These are phyloP conservation scores for Epithemia pelagica DNA, from an alignment of 108 stramenopile genomes.

Conservation along the genomic window DNA sequence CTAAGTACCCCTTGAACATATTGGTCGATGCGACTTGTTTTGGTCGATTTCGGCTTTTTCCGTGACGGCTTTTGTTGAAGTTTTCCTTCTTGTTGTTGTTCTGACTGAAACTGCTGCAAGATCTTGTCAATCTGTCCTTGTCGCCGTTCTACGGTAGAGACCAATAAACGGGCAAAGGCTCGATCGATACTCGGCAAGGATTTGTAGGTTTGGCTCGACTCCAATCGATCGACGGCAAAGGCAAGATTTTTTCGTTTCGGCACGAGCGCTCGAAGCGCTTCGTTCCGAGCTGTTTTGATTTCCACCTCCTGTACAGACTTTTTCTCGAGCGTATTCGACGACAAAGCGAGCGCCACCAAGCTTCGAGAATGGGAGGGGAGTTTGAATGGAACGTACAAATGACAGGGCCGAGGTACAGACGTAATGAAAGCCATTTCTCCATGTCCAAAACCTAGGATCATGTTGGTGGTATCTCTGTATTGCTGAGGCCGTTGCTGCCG, in stretches of 20 bases:
- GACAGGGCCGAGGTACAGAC: too few species aligned
- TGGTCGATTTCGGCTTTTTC: too few species aligned
- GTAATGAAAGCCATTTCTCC: too few species aligned
- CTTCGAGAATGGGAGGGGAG: too few species aligned
- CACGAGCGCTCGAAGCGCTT: background rate
- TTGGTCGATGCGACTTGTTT: background rate
- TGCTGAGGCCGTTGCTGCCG: too few species aligned
- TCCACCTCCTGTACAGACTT: background rate
- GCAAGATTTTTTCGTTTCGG: background rate
- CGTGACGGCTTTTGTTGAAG: background rate
- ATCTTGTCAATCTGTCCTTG: slow-evolving; percentile 68
- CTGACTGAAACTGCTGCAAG: slow-evolving; percentile 10
- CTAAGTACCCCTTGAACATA: slow-evolving; percentile 45
- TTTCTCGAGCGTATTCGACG: too few species aligned
- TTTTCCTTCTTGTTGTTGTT: background rate
- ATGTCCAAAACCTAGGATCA: too few species aligned
- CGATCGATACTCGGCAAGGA: slow-evolving; percentile 51
- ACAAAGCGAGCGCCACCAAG: too few species aligned
- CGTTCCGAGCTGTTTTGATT: background rate
- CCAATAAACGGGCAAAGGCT: slow-evolving; percentile 57
- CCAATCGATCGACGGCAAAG: slow-evolving; percentile 46
- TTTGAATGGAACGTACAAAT: too few species aligned
- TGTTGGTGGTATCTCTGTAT: too few species aligned
- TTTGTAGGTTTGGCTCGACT: slow-evolving; percentile 33
- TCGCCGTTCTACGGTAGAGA: slow-evolving; percentile 64